These are phyloP conservation scores for Melanopsichium pennsylvanicum DNA, from an alignment of 1,284 basidiomycete genomes.

Conservation along the genomic window DNA sequence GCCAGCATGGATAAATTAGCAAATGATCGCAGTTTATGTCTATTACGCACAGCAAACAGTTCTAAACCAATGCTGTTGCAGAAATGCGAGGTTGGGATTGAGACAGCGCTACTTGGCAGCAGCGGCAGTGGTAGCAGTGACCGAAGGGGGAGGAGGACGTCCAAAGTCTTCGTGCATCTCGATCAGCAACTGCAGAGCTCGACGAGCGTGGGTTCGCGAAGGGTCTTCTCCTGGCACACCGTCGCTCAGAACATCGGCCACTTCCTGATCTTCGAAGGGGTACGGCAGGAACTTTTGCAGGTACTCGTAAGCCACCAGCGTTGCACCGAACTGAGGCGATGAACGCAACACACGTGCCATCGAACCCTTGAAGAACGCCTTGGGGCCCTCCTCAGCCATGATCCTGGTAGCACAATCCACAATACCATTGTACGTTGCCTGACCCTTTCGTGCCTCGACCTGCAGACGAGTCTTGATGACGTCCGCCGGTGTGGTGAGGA, in stretches of 20 bases:
- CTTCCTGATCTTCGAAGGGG: slow-evolving; percentile 40
- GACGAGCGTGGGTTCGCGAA: slow-evolving; percentile 45
- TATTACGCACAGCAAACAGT: too few relatives aligned
- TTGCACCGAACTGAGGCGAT: slow-evolving; percentile 79
- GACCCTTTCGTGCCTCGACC: slow-evolving; percentile 90
- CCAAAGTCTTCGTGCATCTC: slow-evolving; percentile 58
- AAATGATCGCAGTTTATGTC: too few relatives aligned
- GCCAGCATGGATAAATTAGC: too few relatives aligned
- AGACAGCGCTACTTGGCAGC: slow-evolving; percentile 15
- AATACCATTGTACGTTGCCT: slow-evolving; percentile 91
- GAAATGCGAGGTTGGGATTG: too few relatives aligned
- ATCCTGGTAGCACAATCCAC: slow-evolving; percentile 89
- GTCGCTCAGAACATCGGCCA: slow-evolving; percentile 40
- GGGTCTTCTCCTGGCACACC: slow-evolving; percentile 45
- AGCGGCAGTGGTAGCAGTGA: slow-evolving; percentile 8
- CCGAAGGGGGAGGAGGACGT: slow-evolving; percentile 34
- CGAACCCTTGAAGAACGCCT: slow-evolving; percentile 93
- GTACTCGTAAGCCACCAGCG: slow-evolving; percentile 86
- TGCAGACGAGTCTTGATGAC: slow-evolving; percentile 99
- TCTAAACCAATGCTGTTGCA: too few relatives aligned
- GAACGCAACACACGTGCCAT: slow-evolving; percentile 87
- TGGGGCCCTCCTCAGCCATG: slow-evolving; percentile 80
- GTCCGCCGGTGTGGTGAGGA: slow-evolving; percentile 72
- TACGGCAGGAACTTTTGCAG: slow-evolving; percentile 66
- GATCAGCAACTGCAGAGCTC: slow-evolving; percentile 49